Evolutionary conservation across 768 basidiomycete species (phyloP), one percentile per base, ranked within the genome.

Genomic region (Kwoniella dendrophila): DNA sequence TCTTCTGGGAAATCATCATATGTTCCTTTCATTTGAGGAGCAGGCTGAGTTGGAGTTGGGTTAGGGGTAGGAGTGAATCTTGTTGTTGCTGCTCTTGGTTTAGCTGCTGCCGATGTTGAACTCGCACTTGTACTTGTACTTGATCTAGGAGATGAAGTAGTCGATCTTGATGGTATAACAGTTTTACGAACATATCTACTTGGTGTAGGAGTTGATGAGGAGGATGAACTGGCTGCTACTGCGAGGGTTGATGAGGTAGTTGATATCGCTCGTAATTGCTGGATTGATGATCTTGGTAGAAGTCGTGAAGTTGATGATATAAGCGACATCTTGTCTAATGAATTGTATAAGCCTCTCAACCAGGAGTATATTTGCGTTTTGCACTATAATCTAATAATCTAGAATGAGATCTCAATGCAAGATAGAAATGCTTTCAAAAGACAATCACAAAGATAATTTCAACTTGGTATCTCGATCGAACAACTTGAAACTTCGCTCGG

Each of bases 261-360:
- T 86, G 64, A 90, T 90, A n/a, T 85, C 85, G 48, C 88, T 83
- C 12, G 87, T 86, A 43, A 87, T 88, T 40, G 85, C 89, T 90
- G 64, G 5, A 55, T 24, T 20, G 36, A 43, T 22, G 34, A 11
- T 7, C 27, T 6, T 20, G 55, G 32, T 14, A 29, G 43, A 12
- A 26, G 48, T 34, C 34, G 47, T 26, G 20, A 7, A 30, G 49
- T 33, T 5, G 49, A 51, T 51, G 49, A 5, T 14, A 51, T 32
- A 10, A 51, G 18, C 11, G 49, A n/a, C 49, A 51, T 51, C 16
- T 11, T 48, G 47, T n/a, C n/a, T n/a, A n/a, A n/a, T n/a, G n/a
- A n/a, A n/a, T n/a, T n/a, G n/a, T n/a, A n/a, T n/a, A n/a, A n/a
- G n/a, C n/a, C n/a, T n/a, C n/a, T n/a, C n/a, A n/a, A n/a, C n/a